Conservation (phyloP, 1,284 basidiomycete genomes). For the Sporisorium exsertum region DNA sequence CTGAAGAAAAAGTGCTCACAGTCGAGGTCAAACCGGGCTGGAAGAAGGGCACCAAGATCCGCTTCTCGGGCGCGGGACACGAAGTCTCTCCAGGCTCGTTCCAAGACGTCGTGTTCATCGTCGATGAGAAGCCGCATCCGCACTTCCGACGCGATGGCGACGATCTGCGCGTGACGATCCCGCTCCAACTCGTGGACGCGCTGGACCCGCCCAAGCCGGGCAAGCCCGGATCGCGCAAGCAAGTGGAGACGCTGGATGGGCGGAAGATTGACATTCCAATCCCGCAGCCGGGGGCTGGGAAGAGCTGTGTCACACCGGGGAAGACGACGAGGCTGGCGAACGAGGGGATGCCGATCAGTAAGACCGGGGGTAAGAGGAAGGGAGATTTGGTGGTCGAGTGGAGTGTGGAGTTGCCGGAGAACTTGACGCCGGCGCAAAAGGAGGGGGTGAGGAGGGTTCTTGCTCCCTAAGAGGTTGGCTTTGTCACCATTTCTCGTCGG, state of each 20-base stretch:
- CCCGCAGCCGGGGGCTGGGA: slow-evolving; percentile 50
- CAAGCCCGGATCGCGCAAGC: slow-evolving; percentile 43
- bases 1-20: slow-evolving; percentile 86
- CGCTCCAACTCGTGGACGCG: slow-evolving; percentile 61
- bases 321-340: slow-evolving; percentile 64
- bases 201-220: slow-evolving; percentile 65
- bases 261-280: slow-evolving; percentile 61
- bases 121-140: slow-evolving; percentile 66
- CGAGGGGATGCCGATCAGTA: slow-evolving; percentile 68
- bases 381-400: slow-evolving; percentile 67
- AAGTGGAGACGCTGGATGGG: slow-evolving; percentile 61
- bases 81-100: slow-evolving; percentile 59
- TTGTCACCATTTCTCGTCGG: too few relatives aligned
- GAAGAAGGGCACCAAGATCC: slow-evolving; percentile 69
- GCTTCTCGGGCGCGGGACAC: slow-evolving; percentile 65
- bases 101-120: slow-evolving; percentile 68
- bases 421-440: slow-evolving; percentile 53
- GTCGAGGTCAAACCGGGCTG: slow-evolving; percentile 68
- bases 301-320: slow-evolving; percentile 55
- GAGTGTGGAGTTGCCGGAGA: slow-evolving; percentile 63
- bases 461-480: slow-evolving; percentile 11
- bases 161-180: slow-evolving; percentile 56
- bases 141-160: slow-evolving; percentile 65
- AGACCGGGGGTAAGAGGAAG: slow-evolving; percentile 59
- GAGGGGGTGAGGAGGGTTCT: slow-evolving; percentile 56